Base-by-base conservation (phyloP, 306 rosid genomes). In the Macrotyloma uniflorum region DNA sequence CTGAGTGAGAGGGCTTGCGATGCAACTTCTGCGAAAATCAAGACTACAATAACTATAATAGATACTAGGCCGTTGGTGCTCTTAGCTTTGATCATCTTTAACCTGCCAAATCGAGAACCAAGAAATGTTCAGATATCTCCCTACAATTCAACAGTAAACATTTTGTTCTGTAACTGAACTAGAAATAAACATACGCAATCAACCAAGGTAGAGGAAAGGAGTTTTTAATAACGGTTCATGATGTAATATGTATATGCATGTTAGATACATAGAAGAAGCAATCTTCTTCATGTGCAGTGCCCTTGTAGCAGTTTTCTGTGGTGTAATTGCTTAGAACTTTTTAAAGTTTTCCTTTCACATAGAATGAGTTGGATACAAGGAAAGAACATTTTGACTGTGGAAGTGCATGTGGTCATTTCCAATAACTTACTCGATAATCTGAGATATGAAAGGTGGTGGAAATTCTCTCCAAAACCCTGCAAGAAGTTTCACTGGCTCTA, bases 81-180 rank as follows among this genome's bases (percentile, higher is more conserved):
- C 6, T 61, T 75, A 40, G 58, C 40, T 79, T 33, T 49, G 55
- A 63, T 86, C 97, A 91, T 91, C 74, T 83, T 23, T 49, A 65
- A 75, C 72, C 87, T 79, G 83, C 49, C 61, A 84, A 75, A 14
- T 13, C 28, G 26, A 76, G 1, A 59, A 42, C 6, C 32, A 71
- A 45, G 26, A 47, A 38, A 2, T 61, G 5, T 61, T 61, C 8
- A 70, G 36, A 47, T 70, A 15, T 47, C 46, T 67, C 7, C 63
- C 74, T 38, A 42, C 14, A 51, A 72, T 72, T 53, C 36, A 65
- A 51, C 3, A 65, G 51, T 18, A 61, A n/a, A 64, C 42, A 78
- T 58, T 73, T 23, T 73, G 18, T 22, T 72, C 62, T 30, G 23
- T 12, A 66, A 67, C 35, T 30, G 75, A 70, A 28, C 61, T n/a